Evolutionary conservation across 202 grass and related monocot species (phyloP), one percentile per base, ranked within the genome.

Genomic region (Eragrostis tef): DNA sequence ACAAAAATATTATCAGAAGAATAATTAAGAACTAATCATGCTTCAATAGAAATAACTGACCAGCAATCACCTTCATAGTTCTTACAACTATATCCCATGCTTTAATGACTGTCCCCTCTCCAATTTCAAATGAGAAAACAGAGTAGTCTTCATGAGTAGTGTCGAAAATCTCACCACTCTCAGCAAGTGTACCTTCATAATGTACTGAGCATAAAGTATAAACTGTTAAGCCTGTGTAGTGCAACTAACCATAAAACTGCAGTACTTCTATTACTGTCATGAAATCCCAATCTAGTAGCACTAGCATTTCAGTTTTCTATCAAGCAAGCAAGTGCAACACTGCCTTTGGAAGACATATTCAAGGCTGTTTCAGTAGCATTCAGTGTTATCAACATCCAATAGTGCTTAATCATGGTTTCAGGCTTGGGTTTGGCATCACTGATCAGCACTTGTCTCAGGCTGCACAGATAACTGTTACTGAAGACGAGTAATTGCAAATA

Each of bases 111-210:
- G 75, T 42, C 10, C 83, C 93, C 44, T 82, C 46, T 36, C 86
- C 90, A 29, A 92, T 34, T 81, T 96, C 83, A 82, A 96, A 96
- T 17, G 88, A 85, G 80, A 96, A 92, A 48, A 92, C 43, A 41
- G 77, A 85, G 65, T 89, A 90, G 85, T 94, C 82, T 84, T 91
- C 92, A 69, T 88, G 84, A 54, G 92, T 89, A 16, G 92, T 88
- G 86, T 94, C 79, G 77, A 94, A 91, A 64, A 91, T 79, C 78
- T 92, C 82, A 41, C 89, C 85, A 42, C 79, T 94, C 45, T 88
- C 92, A 31, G 85, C 81, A 65, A 91, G 84, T 7, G 81, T 89
- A 26, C 90, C 90, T 87, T 95, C 88, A 39, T 88, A 96, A 64
- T 92, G 93, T 64, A 92, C 90, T 92, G 80, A 36, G 26, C 61